Conservation (phyloP, 495 filamentous ascomycete species). For the Neurospora sp. region DNA sequence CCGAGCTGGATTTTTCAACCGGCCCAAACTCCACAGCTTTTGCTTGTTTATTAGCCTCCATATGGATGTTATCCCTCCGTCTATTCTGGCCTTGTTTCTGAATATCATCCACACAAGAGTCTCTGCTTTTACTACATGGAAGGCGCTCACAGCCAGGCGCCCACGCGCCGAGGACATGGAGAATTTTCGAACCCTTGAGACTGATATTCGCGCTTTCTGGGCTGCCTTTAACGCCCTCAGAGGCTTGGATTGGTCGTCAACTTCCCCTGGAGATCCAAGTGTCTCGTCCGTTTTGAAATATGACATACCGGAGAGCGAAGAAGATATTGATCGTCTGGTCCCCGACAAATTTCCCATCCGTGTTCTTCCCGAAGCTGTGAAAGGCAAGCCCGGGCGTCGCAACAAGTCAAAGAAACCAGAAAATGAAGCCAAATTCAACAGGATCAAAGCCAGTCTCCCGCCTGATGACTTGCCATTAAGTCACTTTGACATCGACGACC, state of each 20-base stretch:
- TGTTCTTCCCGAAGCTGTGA: neutral
- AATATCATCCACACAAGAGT: neutral
- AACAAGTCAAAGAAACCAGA: neutral
- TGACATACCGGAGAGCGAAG: neutral
- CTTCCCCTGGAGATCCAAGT: neutral
- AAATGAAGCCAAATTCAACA: neutral
- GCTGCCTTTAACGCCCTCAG: neutral
- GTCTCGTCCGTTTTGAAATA: neutral
- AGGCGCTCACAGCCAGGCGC: neutral
- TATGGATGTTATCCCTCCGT: neutral
- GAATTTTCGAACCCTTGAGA: neutral
- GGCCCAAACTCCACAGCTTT: neutral
- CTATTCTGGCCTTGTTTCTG: neutral
- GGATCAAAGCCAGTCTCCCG: neutral
- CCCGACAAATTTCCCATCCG: neutral
- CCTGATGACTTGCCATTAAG: neutral
- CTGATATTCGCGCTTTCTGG: neutral
- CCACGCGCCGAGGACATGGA: neutral
- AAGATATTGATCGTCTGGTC: neutral
- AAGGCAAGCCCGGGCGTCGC: neutral
- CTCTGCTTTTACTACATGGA: neutral
- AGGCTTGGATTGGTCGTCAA: neutral
- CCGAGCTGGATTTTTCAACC: neutral
- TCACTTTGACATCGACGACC: neutral
- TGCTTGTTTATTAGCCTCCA: neutral